Conservation (phyloP, 768 basidiomycete genomes). For the Boletus tomentosulus region DNA sequence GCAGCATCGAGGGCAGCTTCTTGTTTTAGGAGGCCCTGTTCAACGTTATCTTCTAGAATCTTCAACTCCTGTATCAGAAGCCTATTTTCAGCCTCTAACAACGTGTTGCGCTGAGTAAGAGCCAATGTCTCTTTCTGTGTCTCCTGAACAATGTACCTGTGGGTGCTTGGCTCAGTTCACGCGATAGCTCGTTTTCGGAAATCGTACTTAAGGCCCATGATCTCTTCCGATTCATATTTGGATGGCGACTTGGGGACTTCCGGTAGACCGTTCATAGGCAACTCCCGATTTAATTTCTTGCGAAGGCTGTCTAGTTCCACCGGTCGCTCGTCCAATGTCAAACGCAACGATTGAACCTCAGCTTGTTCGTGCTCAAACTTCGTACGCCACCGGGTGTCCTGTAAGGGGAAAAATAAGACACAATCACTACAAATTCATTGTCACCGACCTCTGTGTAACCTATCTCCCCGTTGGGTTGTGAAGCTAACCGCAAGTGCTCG, state of each 20-base stretch:
- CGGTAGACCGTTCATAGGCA: constrained; percentile 39
- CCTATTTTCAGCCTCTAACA: constrained; percentile 76
- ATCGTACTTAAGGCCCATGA: constrained; percentile 74
- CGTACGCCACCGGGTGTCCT: constrained; percentile 27
- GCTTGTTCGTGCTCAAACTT: constrained; percentile 31
- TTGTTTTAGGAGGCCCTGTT: constrained; percentile 52
- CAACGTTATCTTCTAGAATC: constrained; percentile 71
- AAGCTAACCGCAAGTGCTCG: constrained; percentile 33
- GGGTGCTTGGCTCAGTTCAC: constrained; percentile 1
- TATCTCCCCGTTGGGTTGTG: constrained; percentile 19
- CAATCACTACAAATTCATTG: not conserved
- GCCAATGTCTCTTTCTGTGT: constrained; percentile 76
- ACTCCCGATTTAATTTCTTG: constrained; percentile 60
- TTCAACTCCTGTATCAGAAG: constrained; percentile 69
- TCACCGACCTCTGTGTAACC: constrained; percentile 25
- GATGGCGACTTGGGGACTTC: constrained; percentile 33
- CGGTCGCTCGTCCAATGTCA: constrained; percentile 36
- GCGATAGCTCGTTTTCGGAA: not conserved
- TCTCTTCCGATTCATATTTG: constrained; percentile 61
- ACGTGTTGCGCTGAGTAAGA: constrained; percentile 57
- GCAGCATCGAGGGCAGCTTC: constrained; percentile 37
- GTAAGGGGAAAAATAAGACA: constrained; percentile 1
- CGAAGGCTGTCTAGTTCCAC: constrained; percentile 53
- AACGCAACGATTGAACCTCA: constrained; percentile 30
- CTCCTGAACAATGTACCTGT: constrained; percentile 82